Conservation (phyloP, 2,329 filamentous ascomycete genomes). For the Fusarium nelsonii region DNA sequence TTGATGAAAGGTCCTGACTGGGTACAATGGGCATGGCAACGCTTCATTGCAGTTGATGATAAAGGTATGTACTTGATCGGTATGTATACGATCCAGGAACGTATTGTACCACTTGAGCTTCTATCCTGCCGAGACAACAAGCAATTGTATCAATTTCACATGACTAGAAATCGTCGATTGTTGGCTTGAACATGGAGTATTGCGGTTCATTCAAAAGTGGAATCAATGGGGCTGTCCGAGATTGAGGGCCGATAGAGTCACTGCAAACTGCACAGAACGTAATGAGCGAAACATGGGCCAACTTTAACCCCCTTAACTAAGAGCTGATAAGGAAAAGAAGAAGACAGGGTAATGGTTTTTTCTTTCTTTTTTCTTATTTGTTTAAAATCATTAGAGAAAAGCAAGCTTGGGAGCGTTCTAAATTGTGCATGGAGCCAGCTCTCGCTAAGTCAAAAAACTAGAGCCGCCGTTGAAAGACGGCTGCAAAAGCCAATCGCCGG, state of each 20-base stretch:
- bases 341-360: background rate
- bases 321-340: slow-evolving; percentile 6
- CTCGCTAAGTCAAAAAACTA: slow-evolving; percentile 2
- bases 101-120: background rate
- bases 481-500: slow-evolving; percentile 31
- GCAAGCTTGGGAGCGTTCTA: slow-evolving; percentile 2
- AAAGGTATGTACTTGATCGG: slow-evolving; percentile 5
- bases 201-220: slow-evolving; percentile 7
- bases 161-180: slow-evolving; percentile 2
- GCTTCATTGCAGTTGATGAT: slow-evolving; percentile 1
- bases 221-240: slow-evolving; percentile 34
- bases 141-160: background rate
- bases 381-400: too few relatives aligned
- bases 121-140: slow-evolving; percentile 6
- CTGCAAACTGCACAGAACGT: background rate
- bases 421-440: slow-evolving; percentile 1
- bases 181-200: background rate
- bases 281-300: slow-evolving; percentile 19
- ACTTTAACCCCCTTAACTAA: slow-evolving; percentile 7
- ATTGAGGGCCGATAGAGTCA: slow-evolving; percentile 34
- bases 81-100: slow-evolving; percentile 9
- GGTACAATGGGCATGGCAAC: slow-evolving; percentile 5
- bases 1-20: slow-evolving; percentile 5
- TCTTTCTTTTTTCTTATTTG: background rate
- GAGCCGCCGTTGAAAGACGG: slow-evolving; percentile 31